Evolutionary conservation across 495 filamentous ascomycete genomes (phyloP).

Genomic region (Penicillium longicatenatum): DNA sequence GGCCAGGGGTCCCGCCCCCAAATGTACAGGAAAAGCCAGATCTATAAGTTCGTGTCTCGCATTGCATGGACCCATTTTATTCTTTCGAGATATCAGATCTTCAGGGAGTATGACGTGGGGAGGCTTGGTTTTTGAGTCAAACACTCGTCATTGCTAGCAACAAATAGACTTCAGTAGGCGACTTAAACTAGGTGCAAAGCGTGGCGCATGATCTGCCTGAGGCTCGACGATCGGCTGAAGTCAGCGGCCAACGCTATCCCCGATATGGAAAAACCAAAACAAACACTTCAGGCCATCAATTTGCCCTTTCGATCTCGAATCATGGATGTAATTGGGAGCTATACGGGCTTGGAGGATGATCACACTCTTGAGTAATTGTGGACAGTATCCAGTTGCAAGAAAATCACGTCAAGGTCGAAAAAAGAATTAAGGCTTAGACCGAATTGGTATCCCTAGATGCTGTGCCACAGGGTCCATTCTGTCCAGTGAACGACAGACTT

Average conservation of each 20-base stretch:
- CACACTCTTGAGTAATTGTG: not conserved
- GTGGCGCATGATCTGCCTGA: constrained; percentile 14
- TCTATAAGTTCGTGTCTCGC: not conserved
- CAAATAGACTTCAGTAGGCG: not conserved
- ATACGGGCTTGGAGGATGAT: not conserved
- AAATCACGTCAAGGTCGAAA: not conserved
- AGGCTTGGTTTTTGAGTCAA: too few species aligned
- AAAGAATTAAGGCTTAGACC: constrained; percentile 7
- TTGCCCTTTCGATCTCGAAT: not conserved
- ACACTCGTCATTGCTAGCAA: not conserved
- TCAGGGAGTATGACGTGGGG: too few species aligned
- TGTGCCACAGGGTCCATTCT: constrained; percentile 13
- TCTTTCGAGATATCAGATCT: too few species aligned
- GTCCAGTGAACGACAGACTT: constrained; percentile 8
- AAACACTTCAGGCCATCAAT: constrained; percentile 24
- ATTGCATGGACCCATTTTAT: not conserved
- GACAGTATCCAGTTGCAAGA: not conserved
- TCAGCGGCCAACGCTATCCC: constrained; percentile 10
- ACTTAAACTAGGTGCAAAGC: not conserved
- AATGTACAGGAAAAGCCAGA: not conserved
- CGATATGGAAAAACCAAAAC: constrained; percentile 39
- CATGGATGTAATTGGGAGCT: not conserved
- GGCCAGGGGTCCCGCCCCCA: not conserved
- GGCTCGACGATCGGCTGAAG: constrained; percentile 4
- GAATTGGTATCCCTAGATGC: constrained; percentile 21